phyloP scores from a whole-genome alignment of 345 rosid genomes.

The Gossypium ekmanianum region DNA sequence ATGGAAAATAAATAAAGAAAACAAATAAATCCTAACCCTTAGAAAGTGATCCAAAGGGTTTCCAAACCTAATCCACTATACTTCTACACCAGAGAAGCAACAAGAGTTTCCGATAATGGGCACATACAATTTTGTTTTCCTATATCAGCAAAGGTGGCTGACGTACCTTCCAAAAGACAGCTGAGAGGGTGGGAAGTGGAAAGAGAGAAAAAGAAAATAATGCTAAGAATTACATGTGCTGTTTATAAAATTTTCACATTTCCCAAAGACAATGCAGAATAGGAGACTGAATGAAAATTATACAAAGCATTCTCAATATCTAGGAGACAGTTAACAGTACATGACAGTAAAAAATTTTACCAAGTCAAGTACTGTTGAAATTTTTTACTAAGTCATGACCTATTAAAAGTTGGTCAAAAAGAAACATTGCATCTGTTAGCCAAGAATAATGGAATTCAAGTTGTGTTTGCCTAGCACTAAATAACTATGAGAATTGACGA shows the following conservation, averaged over 20 bases:
- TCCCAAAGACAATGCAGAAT: neutral
- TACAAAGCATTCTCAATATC: neutral
- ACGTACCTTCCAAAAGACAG: neutral
- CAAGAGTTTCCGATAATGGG: neutral
- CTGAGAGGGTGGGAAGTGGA: neutral
- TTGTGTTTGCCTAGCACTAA: neutral
- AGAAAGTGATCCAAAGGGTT: neutral
- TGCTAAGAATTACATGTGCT: neutral
- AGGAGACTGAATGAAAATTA: neutral
- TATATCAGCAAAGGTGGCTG: neutral
- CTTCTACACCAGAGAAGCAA: neutral
- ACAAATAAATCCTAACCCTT: neutral
- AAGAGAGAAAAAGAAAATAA: neutral
- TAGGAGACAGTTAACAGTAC: neutral
- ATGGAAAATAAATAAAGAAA: conserved; percentile 1
- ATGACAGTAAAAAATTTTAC: too few species aligned
- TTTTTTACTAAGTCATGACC: too few species aligned
- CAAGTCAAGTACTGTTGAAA: too few species aligned
- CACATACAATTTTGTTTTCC: neutral
- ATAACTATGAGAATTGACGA: neutral
- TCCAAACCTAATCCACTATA: neutral
- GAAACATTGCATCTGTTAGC: neutral
- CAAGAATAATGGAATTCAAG: neutral
- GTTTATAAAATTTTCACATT: neutral
- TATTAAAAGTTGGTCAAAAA: neutral